Conservation (phyloP, 768 basidiomycete genomes). For the Leccinum imitatum region DNA sequence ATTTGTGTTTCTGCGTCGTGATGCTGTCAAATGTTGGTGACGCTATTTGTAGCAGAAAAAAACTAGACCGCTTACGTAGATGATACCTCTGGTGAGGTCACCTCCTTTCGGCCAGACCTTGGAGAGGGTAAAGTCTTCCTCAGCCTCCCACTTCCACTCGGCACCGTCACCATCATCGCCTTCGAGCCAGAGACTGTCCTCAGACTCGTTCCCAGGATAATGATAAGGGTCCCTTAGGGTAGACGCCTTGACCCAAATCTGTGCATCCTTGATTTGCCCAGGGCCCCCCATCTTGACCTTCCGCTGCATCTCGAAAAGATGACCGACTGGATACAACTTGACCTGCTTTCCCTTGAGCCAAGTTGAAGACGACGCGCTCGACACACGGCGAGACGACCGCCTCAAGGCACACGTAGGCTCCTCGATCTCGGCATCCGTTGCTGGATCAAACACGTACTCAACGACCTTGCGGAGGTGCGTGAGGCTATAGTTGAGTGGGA, state of each 20-base stretch:
- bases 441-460: slow-evolving; percentile 51
- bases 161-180: slow-evolving; percentile 37
- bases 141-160: slow-evolving; percentile 67
- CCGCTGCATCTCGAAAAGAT: slow-evolving; percentile 62
- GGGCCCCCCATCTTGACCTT: slow-evolving; percentile 43
- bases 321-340: slow-evolving; percentile 31
- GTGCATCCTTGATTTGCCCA: slow-evolving; percentile 53
- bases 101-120: slow-evolving; percentile 55
- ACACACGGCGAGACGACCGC: slow-evolving; percentile 28
- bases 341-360: slow-evolving; percentile 23
- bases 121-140: slow-evolving; percentile 61
- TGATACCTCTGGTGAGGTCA: slow-evolving; percentile 47
- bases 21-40: slow-evolving; percentile 38
- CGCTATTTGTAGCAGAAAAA: neutral
- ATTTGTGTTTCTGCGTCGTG: slow-evolving; percentile 50
- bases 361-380: slow-evolving; percentile 6
- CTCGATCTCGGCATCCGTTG: slow-evolving; percentile 25
- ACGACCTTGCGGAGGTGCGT: slow-evolving; percentile 62
- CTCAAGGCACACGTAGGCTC: slow-evolving; percentile 18
- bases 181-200: slow-evolving; percentile 31
- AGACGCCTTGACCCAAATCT: slow-evolving; percentile 52
- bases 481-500: slow-evolving; percentile 70
- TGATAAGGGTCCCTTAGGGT: slow-evolving; percentile 50
- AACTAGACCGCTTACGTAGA: slow-evolving; percentile 52
- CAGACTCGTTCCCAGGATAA: slow-evolving; percentile 40